A percentile compares a stretch with the other conserved stretches of the same genome.
Evolutionary conservation across 768 basidiomycete genomes (phyloP).

Genomic region (Rhodotorula taiwanensis): DNA sequence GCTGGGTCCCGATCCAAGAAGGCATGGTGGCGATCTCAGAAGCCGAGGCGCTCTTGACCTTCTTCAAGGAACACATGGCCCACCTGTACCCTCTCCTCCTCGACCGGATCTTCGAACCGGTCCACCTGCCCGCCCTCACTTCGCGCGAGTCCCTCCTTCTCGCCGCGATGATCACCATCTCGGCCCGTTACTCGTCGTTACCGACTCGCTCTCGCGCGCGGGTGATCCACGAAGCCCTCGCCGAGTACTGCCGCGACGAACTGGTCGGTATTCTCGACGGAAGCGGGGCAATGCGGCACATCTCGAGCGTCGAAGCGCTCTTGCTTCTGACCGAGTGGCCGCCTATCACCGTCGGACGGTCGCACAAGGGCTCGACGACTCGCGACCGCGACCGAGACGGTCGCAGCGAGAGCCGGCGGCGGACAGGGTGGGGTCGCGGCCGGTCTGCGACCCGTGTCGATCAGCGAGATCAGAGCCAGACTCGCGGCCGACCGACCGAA

Average conservation of each 20-base stretch:
- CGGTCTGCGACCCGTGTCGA: neutral
- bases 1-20: conserved; percentile 23
- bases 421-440: no score
- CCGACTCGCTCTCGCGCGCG: conserved; percentile 21
- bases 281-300: conserved; percentile 22
- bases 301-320: conserved; percentile 38
- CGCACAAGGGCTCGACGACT: neutral
- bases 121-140: conserved; percentile 23
- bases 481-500: neutral
- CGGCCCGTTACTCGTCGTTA: conserved; percentile 23
- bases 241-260: conserved; percentile 23
- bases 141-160: conserved; percentile 34
- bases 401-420: no score
- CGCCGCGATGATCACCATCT: conserved; percentile 32
- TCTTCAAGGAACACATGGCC: conserved; percentile 27
- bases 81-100: conserved; percentile 32
- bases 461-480: neutral
- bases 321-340: conserved; percentile 37
- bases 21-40: conserved; percentile 21
- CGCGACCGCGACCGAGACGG: no score
- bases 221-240: conserved; percentile 21
- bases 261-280: conserved; percentile 32
- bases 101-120: conserved; percentile 20
- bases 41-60: conserved; percentile 16
- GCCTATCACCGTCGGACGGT: conserved; percentile 14